Conservation (phyloP, 2,329 filamentous ascomycete species). For the Aspergillus bombycis region DNA sequence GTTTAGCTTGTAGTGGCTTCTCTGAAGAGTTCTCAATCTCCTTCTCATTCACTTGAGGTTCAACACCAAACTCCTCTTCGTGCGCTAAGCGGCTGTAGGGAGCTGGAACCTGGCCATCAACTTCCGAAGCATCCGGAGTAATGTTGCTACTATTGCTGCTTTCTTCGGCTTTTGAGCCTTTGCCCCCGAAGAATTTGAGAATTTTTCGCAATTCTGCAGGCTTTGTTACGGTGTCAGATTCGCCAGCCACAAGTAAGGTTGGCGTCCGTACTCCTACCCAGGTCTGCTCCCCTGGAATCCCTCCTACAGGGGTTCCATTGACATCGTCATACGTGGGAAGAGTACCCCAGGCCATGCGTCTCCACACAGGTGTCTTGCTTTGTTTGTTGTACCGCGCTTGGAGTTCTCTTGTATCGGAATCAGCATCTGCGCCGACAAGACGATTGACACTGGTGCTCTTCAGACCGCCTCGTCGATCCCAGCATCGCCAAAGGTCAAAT, state of each 20-base stretch:
- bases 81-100: constrained; percentile 24
- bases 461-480: constrained; percentile 77
- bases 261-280: constrained; percentile 77
- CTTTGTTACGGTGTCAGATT: constrained; percentile 76
- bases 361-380: constrained; percentile 79
- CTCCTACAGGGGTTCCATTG: constrained; percentile 57
- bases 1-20: constrained; percentile 42
- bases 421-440: constrained; percentile 59
- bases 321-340: constrained; percentile 61
- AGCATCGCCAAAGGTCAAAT: constrained; percentile 75
- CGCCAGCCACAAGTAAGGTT: constrained; percentile 76
- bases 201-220: constrained; percentile 72
- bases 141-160: constrained; percentile 29
- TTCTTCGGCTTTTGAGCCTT: constrained; percentile 24
- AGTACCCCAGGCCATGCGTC: constrained; percentile 75
- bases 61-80: constrained; percentile 32
- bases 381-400: constrained; percentile 68
- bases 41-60: constrained; percentile 27
- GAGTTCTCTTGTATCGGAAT: constrained; percentile 44
- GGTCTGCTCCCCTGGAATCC: constrained; percentile 68
- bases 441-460: constrained; percentile 77
- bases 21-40: constrained; percentile 8
- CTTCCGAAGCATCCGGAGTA: constrained; percentile 35
- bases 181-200: constrained; percentile 44
- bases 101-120: constrained; percentile 27